phyloP scores from a whole-genome alignment of 129 eudicot genomes.

The Silybum marianum region DNA sequence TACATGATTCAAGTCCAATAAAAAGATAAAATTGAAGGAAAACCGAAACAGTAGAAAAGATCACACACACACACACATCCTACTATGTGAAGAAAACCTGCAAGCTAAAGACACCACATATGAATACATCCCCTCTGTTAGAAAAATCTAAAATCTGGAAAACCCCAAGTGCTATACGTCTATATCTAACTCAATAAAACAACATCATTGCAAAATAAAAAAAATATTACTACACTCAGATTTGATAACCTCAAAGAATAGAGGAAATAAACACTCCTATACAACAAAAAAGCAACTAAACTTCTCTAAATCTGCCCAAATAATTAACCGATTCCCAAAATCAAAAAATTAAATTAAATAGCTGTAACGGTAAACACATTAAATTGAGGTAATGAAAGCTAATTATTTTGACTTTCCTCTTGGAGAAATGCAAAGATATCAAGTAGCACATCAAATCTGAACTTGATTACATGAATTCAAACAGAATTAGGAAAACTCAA shows the following conservation, averaged over 20 bases:
- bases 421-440: not conserved
- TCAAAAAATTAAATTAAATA: not conserved
- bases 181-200: not conserved
- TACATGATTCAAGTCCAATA: conserved; percentile 8
- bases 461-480: not conserved
- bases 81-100: not conserved
- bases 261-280: not conserved
- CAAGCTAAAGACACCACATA: not conserved
- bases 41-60: not conserved
- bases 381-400: not conserved
- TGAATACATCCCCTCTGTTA: not conserved
- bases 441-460: conserved; percentile 13
- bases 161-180: not conserved
- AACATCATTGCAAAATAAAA: too few species aligned
- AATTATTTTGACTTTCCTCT: not conserved
- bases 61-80: not conserved
- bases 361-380: not conserved
- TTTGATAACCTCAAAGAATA: not conserved
- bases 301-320: not conserved
- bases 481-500: conserved; percentile 5
- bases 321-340: not conserved
- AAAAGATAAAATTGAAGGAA: not conserved
- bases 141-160: not conserved
- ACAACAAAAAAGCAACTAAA: too few species aligned
- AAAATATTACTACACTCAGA: not conserved